These are phyloP conservation scores for Cyclotella kingstonii DNA, from an alignment of 108 stramenopile species.

Conservation along the genomic window DNA sequence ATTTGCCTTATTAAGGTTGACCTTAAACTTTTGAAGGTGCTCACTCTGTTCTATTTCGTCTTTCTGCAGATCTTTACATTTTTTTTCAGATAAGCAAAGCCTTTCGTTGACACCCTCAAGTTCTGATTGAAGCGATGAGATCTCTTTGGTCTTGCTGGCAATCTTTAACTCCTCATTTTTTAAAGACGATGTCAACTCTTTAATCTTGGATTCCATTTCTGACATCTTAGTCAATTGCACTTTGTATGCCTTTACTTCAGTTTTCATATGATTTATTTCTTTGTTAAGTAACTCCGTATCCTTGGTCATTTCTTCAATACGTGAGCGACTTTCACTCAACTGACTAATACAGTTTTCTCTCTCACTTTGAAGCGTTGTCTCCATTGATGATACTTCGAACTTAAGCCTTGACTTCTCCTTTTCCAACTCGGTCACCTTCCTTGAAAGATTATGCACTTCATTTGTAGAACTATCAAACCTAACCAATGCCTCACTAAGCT, in stretches of 20 bases:
- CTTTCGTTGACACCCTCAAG: slow-evolving; percentile 1
- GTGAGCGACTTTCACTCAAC: neutral
- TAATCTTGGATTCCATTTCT: slow-evolving; percentile 2
- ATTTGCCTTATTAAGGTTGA: slow-evolving; percentile 3
- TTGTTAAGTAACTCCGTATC: neutral
- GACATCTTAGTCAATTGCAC: slow-evolving; percentile 3
- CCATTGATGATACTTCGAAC: neutral
- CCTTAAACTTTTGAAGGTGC: neutral
- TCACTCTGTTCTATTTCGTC: slow-evolving; percentile 6
- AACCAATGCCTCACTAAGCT: slow-evolving; percentile 3
- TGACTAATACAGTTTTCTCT: neutral
- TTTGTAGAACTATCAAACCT: slow-evolving; percentile 1
- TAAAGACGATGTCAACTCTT: slow-evolving; percentile 11
- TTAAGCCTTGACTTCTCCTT: slow-evolving; percentile 5
- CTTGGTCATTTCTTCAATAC: slow-evolving; percentile 11
- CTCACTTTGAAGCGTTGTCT: slow-evolving; percentile 1
- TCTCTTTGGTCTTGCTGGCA: neutral
- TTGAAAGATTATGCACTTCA: neutral
- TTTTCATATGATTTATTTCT: slow-evolving; percentile 11
- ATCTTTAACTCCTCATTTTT: slow-evolving; percentile 1
- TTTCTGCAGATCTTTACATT: neutral
- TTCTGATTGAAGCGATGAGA: slow-evolving; percentile 16
- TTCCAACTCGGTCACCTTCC: slow-evolving; percentile 6
- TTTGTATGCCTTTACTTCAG: slow-evolving; percentile 8
- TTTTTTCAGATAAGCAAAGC: slow-evolving; percentile 1